A percentile compares a stretch with the other conserved stretches of the same genome.
Conservation (phyloP, 331 rosid genomes). For the Cydonia oblonga region DNA sequence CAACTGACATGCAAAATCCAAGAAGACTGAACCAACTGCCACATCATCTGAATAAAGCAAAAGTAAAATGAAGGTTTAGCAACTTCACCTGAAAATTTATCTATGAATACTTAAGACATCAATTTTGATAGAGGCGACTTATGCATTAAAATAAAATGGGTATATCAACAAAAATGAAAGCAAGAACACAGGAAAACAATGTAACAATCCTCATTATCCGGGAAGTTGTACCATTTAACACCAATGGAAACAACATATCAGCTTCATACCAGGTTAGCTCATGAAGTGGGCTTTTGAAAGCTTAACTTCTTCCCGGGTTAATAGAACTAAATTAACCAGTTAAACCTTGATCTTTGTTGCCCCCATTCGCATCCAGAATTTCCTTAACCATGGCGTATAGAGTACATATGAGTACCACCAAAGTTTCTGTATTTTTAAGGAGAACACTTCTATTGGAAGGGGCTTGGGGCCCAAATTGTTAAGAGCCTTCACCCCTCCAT, state of each 20-base stretch:
- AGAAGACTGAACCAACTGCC: conserved; percentile 86
- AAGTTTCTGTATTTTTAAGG: background rate
- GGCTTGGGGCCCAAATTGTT: background rate
- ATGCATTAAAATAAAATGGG: background rate
- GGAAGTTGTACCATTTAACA: background rate
- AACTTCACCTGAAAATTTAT: background rate
- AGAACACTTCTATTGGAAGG: background rate
- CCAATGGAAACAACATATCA: background rate
- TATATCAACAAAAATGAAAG: background rate
- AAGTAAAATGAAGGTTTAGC: conserved; percentile 8
- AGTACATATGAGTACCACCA: background rate
- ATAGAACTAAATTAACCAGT: background rate
- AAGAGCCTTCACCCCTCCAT: background rate
- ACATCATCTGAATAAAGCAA: conserved; percentile 51
- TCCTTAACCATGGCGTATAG: background rate
- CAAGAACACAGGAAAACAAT: background rate
- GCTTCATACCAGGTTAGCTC: background rate
- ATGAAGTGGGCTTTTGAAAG: background rate
- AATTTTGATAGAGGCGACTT: background rate
- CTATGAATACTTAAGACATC: background rate
- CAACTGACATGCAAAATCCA: conserved; percentile 89
- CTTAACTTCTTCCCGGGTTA: background rate
- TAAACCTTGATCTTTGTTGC: background rate
- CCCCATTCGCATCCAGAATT: background rate
- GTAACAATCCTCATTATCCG: background rate